Conservation (phyloP, 2,329 filamentous ascomycete species). For the Colletotrichum lentis region DNA sequence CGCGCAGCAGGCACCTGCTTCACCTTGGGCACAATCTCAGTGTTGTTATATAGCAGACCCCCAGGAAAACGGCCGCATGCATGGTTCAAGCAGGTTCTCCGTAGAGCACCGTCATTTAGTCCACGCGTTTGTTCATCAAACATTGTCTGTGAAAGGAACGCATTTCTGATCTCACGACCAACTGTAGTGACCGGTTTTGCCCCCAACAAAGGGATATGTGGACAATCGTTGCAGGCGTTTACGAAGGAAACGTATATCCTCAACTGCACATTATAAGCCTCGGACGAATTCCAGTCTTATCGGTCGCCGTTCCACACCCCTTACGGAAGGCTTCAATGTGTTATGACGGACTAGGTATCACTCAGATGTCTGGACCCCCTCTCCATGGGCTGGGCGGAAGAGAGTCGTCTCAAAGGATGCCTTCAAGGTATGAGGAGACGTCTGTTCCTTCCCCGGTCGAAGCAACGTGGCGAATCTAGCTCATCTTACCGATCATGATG, state of each 20-base stretch:
- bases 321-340: background rate
- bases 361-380: too few species aligned
- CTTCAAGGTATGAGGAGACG: background rate
- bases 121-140: background rate
- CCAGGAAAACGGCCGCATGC: too few species aligned
- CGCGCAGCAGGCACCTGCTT: too few species aligned
- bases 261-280: background rate
- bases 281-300: background rate
- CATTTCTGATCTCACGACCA: background rate
- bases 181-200: background rate
- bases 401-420: background rate
- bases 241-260: accelerated
- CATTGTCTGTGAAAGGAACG: background rate
- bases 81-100: too few species aligned
- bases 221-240: too few species aligned
- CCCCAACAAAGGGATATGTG: too few species aligned
- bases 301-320: background rate
- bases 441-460: background rate
- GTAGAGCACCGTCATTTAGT: too few species aligned
- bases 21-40: too few species aligned
- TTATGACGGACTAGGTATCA: background rate
- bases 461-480: background rate
- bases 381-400: background rate
- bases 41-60: too few species aligned
- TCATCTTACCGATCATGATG: background rate